Evolutionary conservation across 1,139 yeast genomes (phyloP).

Genomic region (Suhomyces anneliseae): DNA sequence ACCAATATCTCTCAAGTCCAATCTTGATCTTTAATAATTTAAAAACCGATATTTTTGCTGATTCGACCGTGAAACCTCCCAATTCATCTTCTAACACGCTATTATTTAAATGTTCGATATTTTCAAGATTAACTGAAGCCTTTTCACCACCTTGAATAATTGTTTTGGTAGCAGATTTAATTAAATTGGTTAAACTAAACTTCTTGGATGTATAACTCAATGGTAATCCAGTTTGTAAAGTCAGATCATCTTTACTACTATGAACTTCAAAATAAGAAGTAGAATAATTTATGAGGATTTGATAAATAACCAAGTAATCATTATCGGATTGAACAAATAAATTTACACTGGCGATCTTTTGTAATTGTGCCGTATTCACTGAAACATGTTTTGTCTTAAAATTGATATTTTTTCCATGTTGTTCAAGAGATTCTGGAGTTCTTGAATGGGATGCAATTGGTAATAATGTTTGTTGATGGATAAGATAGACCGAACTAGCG

Average conservation of each 20-base stretch:
- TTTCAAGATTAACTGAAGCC: slow-evolving; percentile 29
- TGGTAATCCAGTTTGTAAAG: slow-evolving; percentile 39
- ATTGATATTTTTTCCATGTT: slow-evolving; percentile 33
- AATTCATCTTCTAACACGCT: slow-evolving; percentile 32
- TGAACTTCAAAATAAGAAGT: slow-evolving; percentile 34
- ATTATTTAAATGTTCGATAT: slow-evolving; percentile 40
- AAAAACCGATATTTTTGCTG: slow-evolving; percentile 30
- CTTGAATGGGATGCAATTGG: slow-evolving; percentile 38
- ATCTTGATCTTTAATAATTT: slow-evolving; percentile 39
- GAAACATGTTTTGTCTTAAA: slow-evolving; percentile 31
- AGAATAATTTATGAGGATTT: slow-evolving; percentile 30
- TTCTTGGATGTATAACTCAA: slow-evolving; percentile 27
- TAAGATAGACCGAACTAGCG: slow-evolving; percentile 25
- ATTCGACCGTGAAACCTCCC: slow-evolving; percentile 27
- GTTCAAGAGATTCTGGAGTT: slow-evolving; percentile 29
- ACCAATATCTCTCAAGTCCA: slow-evolving; percentile 37
- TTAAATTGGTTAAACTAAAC: slow-evolving; percentile 29
- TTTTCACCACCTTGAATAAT: slow-evolving; percentile 30
- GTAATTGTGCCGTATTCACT: slow-evolving; percentile 28
- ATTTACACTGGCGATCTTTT: slow-evolving; percentile 28
- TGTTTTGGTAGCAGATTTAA: slow-evolving; percentile 39
- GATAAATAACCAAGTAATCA: slow-evolving; percentile 37
- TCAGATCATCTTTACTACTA: slow-evolving; percentile 24
- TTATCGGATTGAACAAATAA: slow-evolving; percentile 36
- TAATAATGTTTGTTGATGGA: slow-evolving; percentile 33